Evolutionary conservation across 176 grass and related monocot genomes (phyloP).

Genomic region (Microstegium vimineum): DNA sequence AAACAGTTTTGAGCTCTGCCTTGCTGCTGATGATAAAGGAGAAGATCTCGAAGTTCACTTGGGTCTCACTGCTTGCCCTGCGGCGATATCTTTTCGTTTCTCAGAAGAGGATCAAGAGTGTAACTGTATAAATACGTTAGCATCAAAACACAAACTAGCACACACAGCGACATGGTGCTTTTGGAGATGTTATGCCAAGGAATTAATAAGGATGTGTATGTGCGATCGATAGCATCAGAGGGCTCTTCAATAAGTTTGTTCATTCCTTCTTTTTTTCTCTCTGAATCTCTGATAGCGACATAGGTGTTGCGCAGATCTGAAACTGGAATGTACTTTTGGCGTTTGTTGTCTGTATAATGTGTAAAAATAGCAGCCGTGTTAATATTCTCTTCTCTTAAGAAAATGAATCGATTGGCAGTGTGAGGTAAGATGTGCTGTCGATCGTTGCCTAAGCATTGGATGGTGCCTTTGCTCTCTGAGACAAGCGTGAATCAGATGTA

Average conservation of each 20-base stretch:
- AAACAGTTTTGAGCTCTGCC: slow-evolving; percentile 95
- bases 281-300: slow-evolving; percentile 17
- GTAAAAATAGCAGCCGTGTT: slow-evolving; percentile 20
- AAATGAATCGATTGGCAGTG: neutral
- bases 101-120: slow-evolving; percentile 63
- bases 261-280: neutral
- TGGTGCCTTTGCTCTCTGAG: neutral
- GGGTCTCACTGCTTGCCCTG: slow-evolving; percentile 79
- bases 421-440: neutral
- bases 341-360: slow-evolving; percentile 10
- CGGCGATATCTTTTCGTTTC: slow-evolving; percentile 56
- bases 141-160: neutral
- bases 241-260: slow-evolving; percentile 35
- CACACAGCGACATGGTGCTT: neutral
- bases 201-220: slow-evolving; percentile 23
- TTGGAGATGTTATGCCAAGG: slow-evolving; percentile 2
- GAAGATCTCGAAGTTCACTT: slow-evolving; percentile 89
- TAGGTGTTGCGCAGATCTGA: neutral
- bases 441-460: neutral
- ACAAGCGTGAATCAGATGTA: neutral
- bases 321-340: neutral
- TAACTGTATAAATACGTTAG: slow-evolving; percentile 13
- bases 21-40: slow-evolving; percentile 99
- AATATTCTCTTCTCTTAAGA: neutral
- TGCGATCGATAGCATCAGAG: neutral